These are phyloP conservation scores for Exsudoporus frostii DNA, from an alignment of 768 basidiomycete species.

Conservation along the genomic window DNA sequence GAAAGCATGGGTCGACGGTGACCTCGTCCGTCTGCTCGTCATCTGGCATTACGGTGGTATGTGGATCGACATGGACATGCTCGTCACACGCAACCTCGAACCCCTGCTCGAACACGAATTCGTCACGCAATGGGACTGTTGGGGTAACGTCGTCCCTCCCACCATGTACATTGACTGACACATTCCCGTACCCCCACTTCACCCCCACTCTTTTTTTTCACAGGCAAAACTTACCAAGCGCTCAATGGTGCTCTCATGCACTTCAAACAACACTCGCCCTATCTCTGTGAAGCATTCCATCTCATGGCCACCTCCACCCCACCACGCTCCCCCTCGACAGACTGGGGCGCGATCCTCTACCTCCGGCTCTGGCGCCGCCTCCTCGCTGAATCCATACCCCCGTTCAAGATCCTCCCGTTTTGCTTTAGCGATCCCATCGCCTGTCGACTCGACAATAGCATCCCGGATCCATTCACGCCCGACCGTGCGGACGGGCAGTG, in stretches of 20 bases:
- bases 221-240: slow-evolving; percentile 71
- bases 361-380: slow-evolving; percentile 87
- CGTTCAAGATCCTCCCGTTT: slow-evolving; percentile 92
- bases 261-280: slow-evolving; percentile 86
- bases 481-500: slow-evolving; percentile 55
- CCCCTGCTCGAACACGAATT: slow-evolving; percentile 93
- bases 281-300: slow-evolving; percentile 95
- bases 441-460: slow-evolving; percentile 84
- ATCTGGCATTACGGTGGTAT: slow-evolving; percentile 89
- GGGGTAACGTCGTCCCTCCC: slow-evolving; percentile 52
- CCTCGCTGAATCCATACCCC: slow-evolving; percentile 65
- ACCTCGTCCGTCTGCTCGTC: slow-evolving; percentile 82
- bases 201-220: neutral
- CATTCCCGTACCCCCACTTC: neutral
- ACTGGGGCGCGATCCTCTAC: slow-evolving; percentile 94
- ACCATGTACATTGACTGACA: slow-evolving; percentile 7
- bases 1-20: slow-evolving; percentile 94
- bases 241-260: slow-evolving; percentile 95
- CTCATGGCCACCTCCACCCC: slow-evolving; percentile 75
- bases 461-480: slow-evolving; percentile 84
- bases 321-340: slow-evolving; percentile 77
- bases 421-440: slow-evolving; percentile 92
- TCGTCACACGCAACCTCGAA: slow-evolving; percentile 81
- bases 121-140: slow-evolving; percentile 98
- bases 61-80: slow-evolving; percentile 97